Evolutionary conservation across 805 yeast genomes (phyloP).

Genomic region (Novakomyces olei): DNA sequence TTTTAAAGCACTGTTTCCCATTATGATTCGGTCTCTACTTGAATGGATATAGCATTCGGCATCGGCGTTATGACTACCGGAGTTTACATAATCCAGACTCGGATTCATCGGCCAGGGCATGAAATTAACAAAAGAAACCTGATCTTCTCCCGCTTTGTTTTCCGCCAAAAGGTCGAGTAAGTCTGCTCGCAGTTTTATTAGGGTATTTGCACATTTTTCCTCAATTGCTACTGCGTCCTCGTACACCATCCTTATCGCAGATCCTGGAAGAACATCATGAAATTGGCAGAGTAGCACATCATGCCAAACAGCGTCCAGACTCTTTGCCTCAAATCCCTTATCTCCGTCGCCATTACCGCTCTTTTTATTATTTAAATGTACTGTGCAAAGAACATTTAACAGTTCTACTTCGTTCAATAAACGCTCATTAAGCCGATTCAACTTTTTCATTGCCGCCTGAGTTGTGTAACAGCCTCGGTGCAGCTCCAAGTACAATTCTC

Average conservation of each 20-base stretch:
- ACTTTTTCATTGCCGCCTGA: constrained; percentile 66
- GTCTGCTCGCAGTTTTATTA: constrained; percentile 18
- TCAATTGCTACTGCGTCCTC: constrained; percentile 67
- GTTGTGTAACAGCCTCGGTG: constrained; percentile 95
- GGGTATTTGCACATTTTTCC: neutral
- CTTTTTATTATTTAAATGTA: neutral
- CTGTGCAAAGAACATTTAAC: constrained; percentile 24
- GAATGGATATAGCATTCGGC: neutral
- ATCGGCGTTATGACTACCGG: neutral
- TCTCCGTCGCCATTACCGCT: constrained; percentile 13
- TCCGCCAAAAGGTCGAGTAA: neutral
- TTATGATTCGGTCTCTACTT: neutral
- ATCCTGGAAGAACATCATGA: constrained; percentile 96
- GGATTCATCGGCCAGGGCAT: constrained; percentile 10
- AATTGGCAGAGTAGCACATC: constrained; percentile 76
- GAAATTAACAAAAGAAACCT: constrained; percentile 5
- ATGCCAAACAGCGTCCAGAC: constrained; percentile 63
- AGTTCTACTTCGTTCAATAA: constrained; percentile 70
- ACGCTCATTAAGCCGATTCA: constrained; percentile 55
- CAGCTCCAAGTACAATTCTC: constrained; percentile 82
- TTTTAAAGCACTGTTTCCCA: neutral
- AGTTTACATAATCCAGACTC: neutral
- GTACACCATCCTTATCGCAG: constrained; percentile 85
- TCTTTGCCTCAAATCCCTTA: constrained; percentile 50
- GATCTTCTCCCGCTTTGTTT: neutral